Percentiles rank a stretch among this genome's conserved stretches.
Evolutionary conservation across 495 filamentous ascomycete species (phyloP).

Genomic region (Viridothelium virens): DNA sequence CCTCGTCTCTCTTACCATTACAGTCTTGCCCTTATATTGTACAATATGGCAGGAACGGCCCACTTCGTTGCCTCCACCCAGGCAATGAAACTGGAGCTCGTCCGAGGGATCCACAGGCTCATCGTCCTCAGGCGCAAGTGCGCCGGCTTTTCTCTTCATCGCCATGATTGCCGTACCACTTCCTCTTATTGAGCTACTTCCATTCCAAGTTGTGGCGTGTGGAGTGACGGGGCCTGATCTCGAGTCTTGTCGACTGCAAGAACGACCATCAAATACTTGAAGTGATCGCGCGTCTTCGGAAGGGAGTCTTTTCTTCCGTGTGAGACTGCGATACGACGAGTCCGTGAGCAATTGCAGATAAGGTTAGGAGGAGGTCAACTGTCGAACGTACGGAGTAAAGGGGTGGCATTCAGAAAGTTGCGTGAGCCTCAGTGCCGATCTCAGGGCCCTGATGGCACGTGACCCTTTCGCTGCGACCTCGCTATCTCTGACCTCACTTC

Average conservation of each 20-base stretch:
- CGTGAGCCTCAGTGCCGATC: too few species aligned
- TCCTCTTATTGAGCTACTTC: background rate
- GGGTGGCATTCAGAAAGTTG: too few species aligned
- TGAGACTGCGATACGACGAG: too few species aligned
- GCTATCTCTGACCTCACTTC: constrained; percentile 3
- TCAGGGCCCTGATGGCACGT: background rate
- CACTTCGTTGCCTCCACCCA: constrained; percentile 95
- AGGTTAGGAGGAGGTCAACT: too few species aligned
- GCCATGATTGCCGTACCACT: constrained; percentile 19
- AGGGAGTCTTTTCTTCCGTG: too few species aligned
- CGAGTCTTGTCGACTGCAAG: background rate
- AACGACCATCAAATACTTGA: background rate
- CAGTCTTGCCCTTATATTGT: constrained; percentile 97
- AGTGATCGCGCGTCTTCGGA: background rate
- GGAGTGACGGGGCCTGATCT: background rate
- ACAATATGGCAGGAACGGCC: constrained; percentile 96
- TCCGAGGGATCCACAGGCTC: constrained; percentile 53
- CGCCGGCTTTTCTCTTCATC: constrained; percentile 21
- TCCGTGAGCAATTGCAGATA: too few species aligned
- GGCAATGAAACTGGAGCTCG: constrained; percentile 83
- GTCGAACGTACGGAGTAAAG: too few species aligned
- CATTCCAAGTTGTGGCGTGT: background rate
- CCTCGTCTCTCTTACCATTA: constrained; percentile 62
- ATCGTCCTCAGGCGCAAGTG: constrained; percentile 28
- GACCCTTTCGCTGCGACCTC: background rate